Base-by-base conservation (phyloP, 768 basidiomycete species). In the Macrocybe gigantea region DNA sequence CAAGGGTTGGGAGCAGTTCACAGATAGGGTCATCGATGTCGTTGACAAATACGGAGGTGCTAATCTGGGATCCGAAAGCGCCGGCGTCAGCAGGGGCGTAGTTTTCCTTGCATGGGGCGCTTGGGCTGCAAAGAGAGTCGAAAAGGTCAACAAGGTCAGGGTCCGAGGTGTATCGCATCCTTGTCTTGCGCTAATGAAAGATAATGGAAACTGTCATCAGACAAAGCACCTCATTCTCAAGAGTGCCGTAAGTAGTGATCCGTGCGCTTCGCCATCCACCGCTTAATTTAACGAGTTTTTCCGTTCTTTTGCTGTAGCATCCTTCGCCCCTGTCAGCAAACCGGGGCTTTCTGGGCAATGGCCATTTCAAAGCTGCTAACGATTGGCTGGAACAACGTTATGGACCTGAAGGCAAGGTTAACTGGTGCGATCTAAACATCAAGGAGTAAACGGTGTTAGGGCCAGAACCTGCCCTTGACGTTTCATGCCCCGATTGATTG, bases 1-100 rank as follows among this genome's bases (percentile, higher is more conserved):
- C 56, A 83, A 75, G 64, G 94, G 94, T 48, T 96, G 94, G 94
- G 92, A 96, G 63, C 65, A 75, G 44, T 96, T 95, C 62, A 96
- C 93, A 4, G 88, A 85, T 53, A 70, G 64, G 53, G 84, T 95
- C 50, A 70, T 95, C 49, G 79, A 85, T 52, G 75, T 83, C 49
- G 83, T 93, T 52, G 78, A 88, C 63, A 79, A 72, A 60, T 88
- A 85, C 65, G 83, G 84, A 49, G 80, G 89, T 54, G 78, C 85
- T 45, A 85, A 84, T 61, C 71, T 89, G 13, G 54, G 60, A 49
- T 62, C 71, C 54, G 66, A 65, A 43, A 59, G 53, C 15, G 67
- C 61, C 50, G 85, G 83, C 29, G 60, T 77, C 46, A 82, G 86
- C 50, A 79, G 84, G 5, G 89, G 93, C 11, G 68, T 75, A 40